Percentiles rank a stretch among this genome's conserved stretches.
Evolutionary conservation across 306 rosid genomes (phyloP).

Genomic region (Fragaria vesca): DNA sequence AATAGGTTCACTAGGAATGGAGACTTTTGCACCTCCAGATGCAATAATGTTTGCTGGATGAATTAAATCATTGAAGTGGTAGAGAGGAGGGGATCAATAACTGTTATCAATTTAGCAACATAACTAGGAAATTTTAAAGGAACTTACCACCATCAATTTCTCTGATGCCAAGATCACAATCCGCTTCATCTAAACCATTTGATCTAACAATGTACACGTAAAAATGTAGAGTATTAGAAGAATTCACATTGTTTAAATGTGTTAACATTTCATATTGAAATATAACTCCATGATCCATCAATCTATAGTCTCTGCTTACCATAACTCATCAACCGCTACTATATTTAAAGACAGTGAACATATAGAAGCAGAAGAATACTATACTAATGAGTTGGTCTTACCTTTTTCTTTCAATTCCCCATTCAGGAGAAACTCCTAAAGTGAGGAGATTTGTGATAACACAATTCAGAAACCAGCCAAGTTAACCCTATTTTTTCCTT

Average conservation of each 20-base stretch:
- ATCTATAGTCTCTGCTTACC: neutral
- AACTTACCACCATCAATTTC: constrained; percentile 27
- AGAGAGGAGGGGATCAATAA: neutral
- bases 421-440: neutral
- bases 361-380: neutral
- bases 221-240: constrained; percentile 3
- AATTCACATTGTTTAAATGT: neutral
- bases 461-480: neutral
- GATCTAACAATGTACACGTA: constrained; percentile 58
- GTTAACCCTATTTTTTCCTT: neutral
- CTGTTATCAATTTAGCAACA: neutral
- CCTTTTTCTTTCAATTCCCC: neutral
- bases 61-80: constrained; percentile 2
- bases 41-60: constrained; percentile 10
- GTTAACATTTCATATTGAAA: neutral
- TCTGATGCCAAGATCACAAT: constrained; percentile 45
- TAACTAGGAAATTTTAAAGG: neutral
- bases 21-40: constrained; percentile 11
- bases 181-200: constrained; percentile 33
- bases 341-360: neutral
- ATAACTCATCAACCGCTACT: neutral
- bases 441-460: neutral
- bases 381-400: neutral
- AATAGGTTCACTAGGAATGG: constrained; percentile 18
- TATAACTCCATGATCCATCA: neutral